Evolutionary conservation across 75 land plant genomes (phyloP), one percentile per base, ranked within the genome.

Genomic region (Isoetes taiwanensis): DNA sequence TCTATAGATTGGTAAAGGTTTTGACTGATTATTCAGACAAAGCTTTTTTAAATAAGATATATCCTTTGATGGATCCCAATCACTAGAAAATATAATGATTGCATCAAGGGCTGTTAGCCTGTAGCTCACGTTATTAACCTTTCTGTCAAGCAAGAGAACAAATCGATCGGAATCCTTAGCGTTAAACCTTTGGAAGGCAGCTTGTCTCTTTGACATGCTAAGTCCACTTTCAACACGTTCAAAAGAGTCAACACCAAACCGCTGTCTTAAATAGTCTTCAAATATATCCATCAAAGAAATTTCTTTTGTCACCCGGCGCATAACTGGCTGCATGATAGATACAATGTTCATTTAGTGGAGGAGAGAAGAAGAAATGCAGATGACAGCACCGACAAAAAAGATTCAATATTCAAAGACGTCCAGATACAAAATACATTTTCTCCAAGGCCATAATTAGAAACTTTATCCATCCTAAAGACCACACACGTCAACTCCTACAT

Each of bases 51-150:
- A 54, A 9, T 77, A 67, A 50, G 64, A 65, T 50, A 77, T 32
- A 56, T 94, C 96, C 69, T 69, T 81, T 46, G 70, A 21, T 23
- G 90, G 96, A 46, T 76, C 82, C 99, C 81, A 84, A 31, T 88
- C 96, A 70, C 95, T 84, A 38, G 73, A 72, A 60, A 69, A 88
- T 11, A 94, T 68, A 25, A 94, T 69, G 31, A 88, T 64, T 52
- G 53, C 43, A 61, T 88, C 79, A 28, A 88, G 72, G 21, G 82
- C 75, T 2, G 59, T 68, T 9, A 88, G 67, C 55, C 78, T 84
- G 26, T 86, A 65, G 58, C 68, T 67, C 24, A 72, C 41, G 35
- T 57, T 71, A 34, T 84, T 81, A 34, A 77, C 87, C 43, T 76
- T 69, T 34, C 42, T 72, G 57, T 88, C 89, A 43, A 84, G 58